Evolutionary conservation across 2,329 filamentous ascomycete species (phyloP), one percentile per base, ranked within the genome.

Genomic region (Aspergillus tanneri): DNA sequence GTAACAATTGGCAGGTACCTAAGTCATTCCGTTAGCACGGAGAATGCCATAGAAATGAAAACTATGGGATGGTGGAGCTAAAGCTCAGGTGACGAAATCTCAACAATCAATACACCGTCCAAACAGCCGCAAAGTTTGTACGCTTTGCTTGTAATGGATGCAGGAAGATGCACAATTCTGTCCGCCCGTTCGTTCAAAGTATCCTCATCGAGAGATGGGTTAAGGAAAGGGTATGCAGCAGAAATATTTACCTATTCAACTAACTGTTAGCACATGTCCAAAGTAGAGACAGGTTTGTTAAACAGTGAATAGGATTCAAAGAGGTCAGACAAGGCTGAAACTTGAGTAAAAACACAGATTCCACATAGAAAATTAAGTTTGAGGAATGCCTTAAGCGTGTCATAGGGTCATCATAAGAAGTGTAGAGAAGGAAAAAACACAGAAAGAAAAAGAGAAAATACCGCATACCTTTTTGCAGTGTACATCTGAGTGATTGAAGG

Each of bases 281-380:
- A 19, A 42, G 37, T 41, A 47, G n/a, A 49, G 45, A 37, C 34
- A 48, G 45, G 46, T 49, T 59, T 47, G 50, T 49, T 42, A 60
- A 49, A 37, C 46, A 47, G 53, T 47, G 34, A 38, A 51, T 49
- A 43, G 37, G 36, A 46, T 52, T 37, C 51, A 41, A 28, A 16
- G 16, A 47, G 38, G 71, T 84, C 81, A 84, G 80, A 84, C 81
- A 84, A 84, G 81, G 81, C 81, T 84, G 81, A 84, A 84, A 84
- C 81, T 84, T 81, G 68, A 74, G 68, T 62, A 36, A 70, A 61
- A 76, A 82, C 79, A 80, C 51, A 44, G 75, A 76, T 80, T 83
- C 80, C 77, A 83, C 80, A 83, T 77, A 70, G 68, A 74, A n/a
- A 69, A 73, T 84, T 83, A 79, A 77, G 81, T 74, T 79, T 78